Percentiles rank a stretch among this genome's conserved stretches.
These are phyloP conservation scores for Penicillium pancosmium DNA, from an alignment of 495 filamentous ascomycete species.

Conservation along the genomic window DNA sequence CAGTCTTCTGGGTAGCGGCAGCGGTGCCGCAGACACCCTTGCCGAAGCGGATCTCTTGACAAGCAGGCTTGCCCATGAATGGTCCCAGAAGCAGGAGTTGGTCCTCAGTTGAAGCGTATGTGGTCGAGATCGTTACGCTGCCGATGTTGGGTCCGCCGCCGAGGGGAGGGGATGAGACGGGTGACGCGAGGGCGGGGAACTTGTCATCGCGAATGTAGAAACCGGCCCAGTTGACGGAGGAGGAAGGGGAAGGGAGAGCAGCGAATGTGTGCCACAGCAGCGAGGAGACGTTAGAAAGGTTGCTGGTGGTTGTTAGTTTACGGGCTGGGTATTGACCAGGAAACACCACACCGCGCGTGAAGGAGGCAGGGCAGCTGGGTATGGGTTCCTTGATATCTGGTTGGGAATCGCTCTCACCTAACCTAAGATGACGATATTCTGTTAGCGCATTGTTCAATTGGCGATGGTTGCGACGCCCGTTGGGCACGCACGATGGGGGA, in stretches of 20 bases:
- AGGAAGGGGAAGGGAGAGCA: conserved; percentile 73
- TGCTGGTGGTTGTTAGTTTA: conserved; percentile 53
- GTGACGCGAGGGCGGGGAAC: conserved; percentile 41
- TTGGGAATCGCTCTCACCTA: conserved; percentile 48
- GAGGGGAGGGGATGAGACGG: conserved; percentile 31
- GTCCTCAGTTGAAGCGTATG: conserved; percentile 26
- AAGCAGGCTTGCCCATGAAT: conserved; percentile 87
- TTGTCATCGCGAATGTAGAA: conserved; percentile 81
- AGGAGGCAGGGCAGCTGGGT: neutral
- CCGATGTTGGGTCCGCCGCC: conserved; percentile 10
- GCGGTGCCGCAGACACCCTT: conserved; percentile 85
- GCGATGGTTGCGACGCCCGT: conserved; percentile 4
- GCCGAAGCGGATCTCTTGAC: conserved; percentile 79
- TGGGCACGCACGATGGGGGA: conserved; percentile 8
- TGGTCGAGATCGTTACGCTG: conserved; percentile 30
- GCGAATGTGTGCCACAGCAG: conserved; percentile 86
- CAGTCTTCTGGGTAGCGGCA: conserved; percentile 61
- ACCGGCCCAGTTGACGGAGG: conserved; percentile 83
- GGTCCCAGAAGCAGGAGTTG: conserved; percentile 74
- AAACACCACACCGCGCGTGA: neutral
- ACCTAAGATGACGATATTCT: conserved; percentile 44
- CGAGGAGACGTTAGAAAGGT: conserved; percentile 81
- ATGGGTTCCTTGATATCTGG: conserved; percentile 2
- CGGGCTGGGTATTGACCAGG: neutral
- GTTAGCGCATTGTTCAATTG: conserved; percentile 14